Evolutionary conservation across 2,329 filamentous ascomycete genomes (phyloP), one percentile per base, ranked within the genome.

Genomic region (Colletotrichum ledebouriae): DNA sequence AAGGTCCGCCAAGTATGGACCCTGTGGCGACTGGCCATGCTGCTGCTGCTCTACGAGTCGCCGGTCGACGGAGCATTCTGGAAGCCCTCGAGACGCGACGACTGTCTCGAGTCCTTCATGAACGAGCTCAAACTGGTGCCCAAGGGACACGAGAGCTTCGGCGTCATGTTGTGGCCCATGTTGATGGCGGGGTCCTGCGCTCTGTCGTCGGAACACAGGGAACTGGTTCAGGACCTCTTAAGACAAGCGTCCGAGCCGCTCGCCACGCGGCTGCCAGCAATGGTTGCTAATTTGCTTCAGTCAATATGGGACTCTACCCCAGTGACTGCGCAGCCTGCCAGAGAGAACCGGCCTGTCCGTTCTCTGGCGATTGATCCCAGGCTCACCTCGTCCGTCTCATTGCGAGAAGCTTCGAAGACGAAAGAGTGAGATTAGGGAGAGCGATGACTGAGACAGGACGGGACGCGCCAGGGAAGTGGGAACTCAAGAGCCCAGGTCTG

Each of bases 81-180:
- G 58, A n/a, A 60, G 33, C 29, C 44, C 0, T 25, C 34, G 3
- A 41, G 34, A 13, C 46, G 58, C 6, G 17, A 52, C 6, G 44
- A 60, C 3, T 60, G 58, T 22, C 41, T 50, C 34, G 34, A 60
- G 15, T 33, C 25, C 11, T 50, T 60, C 20, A 60, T 60, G 44
- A 17, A 42, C 13, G 58, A 46, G 3, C 2, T 60, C 12, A 46
- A 50, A 7, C 13, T 39, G 10, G 25, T 60, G 2, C 58, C 58
- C 13, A 42, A 34, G 20, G 44, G 44, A 1, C 46, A 50, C 2
- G 33, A 29, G 29, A 41, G 58, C 44, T 41, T 50, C 44, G 29
- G 42, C 2, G 33, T 52, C 13, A 41, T 60, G 58, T 15, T 60
- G 46, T 60, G 58, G 58, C 58, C 58, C 2, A 60, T 60, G 10